A percentile compares a stretch with the other conserved stretches of the same genome.
Conservation (phyloP, 805 yeast species). For the Wickerhamomyces queroliae region DNA sequence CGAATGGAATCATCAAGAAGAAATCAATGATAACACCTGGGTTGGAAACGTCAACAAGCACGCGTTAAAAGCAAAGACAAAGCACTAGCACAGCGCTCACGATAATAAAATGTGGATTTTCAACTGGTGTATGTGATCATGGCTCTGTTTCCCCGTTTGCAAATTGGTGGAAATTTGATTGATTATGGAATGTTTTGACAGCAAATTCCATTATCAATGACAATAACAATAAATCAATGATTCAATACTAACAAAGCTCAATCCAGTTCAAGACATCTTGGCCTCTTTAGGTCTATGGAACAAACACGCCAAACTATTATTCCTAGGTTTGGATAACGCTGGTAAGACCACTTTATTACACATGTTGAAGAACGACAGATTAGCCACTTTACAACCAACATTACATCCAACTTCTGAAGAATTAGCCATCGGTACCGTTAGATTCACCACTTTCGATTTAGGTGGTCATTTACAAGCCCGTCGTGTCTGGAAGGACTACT, state of each 20-base stretch:
- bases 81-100: not conserved
- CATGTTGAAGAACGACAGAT: conserved; percentile 89
- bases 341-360: conserved; percentile 91
- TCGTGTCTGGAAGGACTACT: conserved; percentile 98
- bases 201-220: too few relatives aligned
- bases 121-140: conserved; percentile 39
- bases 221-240: too few relatives aligned
- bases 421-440: conserved; percentile 90
- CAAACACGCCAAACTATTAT: conserved; percentile 93
- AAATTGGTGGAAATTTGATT: too few relatives aligned
- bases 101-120: conserved; percentile 34
- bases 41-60: not conserved
- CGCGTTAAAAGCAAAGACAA: not conserved
- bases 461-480: conserved; percentile 99
- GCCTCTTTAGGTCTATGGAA: conserved; percentile 82
- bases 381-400: conserved; percentile 97
- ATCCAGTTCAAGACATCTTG: conserved; percentile 44
- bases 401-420: conserved; percentile 99
- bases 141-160: too few relatives aligned
- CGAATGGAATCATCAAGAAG: too few relatives aligned
- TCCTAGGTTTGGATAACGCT: conserved; percentile 95
- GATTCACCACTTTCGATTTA: conserved; percentile 95
- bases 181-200: too few relatives aligned
- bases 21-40: too few relatives aligned
- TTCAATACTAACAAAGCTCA: conserved; percentile 2